A percentile compares a stretch with the other conserved stretches of the same genome.
These are phyloP conservation scores for Centaurea solstitialis DNA, from an alignment of 129 eudicot genomes.

Conservation along the genomic window DNA sequence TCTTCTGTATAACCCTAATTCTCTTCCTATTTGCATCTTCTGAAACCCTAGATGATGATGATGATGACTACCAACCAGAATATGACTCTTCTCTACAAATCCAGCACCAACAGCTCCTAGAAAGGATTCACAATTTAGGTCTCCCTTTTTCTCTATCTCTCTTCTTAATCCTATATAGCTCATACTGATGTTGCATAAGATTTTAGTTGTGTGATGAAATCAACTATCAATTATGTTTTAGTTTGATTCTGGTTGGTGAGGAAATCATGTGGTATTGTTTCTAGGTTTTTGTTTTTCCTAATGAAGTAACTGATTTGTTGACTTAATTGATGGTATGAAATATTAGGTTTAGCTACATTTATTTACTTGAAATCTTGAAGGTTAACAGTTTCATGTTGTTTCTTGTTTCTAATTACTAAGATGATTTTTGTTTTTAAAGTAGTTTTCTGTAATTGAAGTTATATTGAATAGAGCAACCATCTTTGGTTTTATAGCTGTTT, in stretches of 20 bases:
- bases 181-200: too few species aligned
- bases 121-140: conserved; percentile 49
- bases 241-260: not conserved
- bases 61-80: conserved; percentile 6
- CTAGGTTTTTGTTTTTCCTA: not conserved
- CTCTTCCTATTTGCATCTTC: conserved; percentile 16
- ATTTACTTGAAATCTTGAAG: not conserved
- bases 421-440: not conserved
- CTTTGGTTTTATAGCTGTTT: not conserved
- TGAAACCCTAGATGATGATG: conserved; percentile 7
- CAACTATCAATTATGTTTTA: not conserved
- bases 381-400: not conserved
- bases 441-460: not conserved
- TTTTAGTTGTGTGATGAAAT: not conserved
- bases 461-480: not conserved
- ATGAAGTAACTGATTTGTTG: not conserved
- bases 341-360: not conserved
- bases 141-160: not conserved
- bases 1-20: conserved; percentile 21
- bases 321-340: not conserved
- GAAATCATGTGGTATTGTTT: conserved; percentile 3
- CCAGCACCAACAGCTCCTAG: conserved; percentile 44
- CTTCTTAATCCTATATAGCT: not conserved
- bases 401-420: not conserved
- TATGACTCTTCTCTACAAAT: conserved; percentile 29